phyloP scores from a whole-genome alignment of 371 early-diverging fungal species.

The Haplosporangium sp. region DNA sequence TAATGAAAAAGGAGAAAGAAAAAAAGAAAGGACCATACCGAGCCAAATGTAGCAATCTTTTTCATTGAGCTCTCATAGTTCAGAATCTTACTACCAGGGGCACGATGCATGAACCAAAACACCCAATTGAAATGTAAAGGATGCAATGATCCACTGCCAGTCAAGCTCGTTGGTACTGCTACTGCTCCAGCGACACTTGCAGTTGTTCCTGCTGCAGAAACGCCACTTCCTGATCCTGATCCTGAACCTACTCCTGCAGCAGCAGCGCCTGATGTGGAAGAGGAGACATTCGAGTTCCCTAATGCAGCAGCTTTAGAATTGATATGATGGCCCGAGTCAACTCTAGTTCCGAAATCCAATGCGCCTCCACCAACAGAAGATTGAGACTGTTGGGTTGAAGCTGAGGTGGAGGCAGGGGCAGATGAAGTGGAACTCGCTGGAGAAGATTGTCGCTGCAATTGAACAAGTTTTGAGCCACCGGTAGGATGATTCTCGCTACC shows the following conservation, averaged over 20 bases:
- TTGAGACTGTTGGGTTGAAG: constrained; percentile 4
- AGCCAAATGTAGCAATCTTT: constrained; percentile 84
- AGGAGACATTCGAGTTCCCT: constrained; percentile 8
- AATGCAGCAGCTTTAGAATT: constrained; percentile 11
- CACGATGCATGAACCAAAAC: constrained; percentile 94
- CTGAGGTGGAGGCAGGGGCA: constrained; percentile 6
- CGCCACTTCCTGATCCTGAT: constrained; percentile 11
- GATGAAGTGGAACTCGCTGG: constrained; percentile 16
- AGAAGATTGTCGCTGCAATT: constrained; percentile 43
- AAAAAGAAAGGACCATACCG: constrained; percentile 61
- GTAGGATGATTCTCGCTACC: constrained; percentile 29
- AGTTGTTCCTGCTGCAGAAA: constrained; percentile 4
- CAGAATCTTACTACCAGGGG: constrained; percentile 88
- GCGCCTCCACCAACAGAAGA: constrained; percentile 31
- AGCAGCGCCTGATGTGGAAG: not conserved
- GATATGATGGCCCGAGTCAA: constrained; percentile 4
- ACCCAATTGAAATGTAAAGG: constrained; percentile 71
- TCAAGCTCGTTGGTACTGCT: not conserved
- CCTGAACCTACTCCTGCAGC: constrained; percentile 8
- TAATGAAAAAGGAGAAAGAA: not conserved
- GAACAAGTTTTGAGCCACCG: constrained; percentile 44
- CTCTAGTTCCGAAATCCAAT: constrained; percentile 30
- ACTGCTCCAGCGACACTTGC: constrained; percentile 1
- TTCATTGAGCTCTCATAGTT: constrained; percentile 93
- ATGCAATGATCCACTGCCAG: constrained; percentile 19